These are phyloP conservation scores for Chytriomyces sp. DNA, from an alignment of 192 early-diverging fungal species.

Conservation along the genomic window DNA sequence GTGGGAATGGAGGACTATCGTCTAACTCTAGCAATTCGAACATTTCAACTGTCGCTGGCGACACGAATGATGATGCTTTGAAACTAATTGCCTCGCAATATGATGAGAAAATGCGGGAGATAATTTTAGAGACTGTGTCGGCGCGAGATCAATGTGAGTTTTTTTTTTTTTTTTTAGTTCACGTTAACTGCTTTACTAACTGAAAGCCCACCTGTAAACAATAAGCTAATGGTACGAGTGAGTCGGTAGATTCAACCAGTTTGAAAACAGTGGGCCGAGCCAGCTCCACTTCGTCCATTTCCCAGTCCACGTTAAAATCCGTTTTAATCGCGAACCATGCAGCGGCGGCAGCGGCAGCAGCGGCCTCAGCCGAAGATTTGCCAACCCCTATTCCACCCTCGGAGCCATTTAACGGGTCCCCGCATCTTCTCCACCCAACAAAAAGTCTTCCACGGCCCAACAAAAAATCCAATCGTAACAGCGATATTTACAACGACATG, in stretches of 20 bases:
- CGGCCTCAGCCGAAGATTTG: not conserved
- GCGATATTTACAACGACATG: not conserved
- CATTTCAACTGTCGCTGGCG: not conserved
- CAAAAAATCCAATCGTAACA: not conserved
- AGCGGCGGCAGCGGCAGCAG: not conserved
- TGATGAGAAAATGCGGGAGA: conserved; percentile 2
- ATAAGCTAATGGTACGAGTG: too few relatives aligned
- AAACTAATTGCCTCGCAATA: not conserved
- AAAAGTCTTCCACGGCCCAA: not conserved
- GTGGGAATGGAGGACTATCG: not conserved
- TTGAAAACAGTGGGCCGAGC: conserved; percentile 1
- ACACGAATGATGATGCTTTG: not conserved
- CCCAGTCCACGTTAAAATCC: not conserved
- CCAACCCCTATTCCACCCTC: not conserved
- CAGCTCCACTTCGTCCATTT: not conserved
- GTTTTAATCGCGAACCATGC: not conserved
- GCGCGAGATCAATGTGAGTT: not conserved
- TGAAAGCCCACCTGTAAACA: too few relatives aligned
- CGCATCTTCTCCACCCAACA: conserved; percentile 8
- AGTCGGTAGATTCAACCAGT: not conserved
- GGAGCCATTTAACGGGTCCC: not conserved
- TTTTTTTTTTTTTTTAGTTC: too few relatives aligned
- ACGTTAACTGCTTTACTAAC: too few relatives aligned
- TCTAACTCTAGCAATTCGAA: too few relatives aligned
- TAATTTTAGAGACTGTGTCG: not conserved